Base-by-base conservation (phyloP, 1,284 basidiomycete species). In the Phlebopus sp. region DNA sequence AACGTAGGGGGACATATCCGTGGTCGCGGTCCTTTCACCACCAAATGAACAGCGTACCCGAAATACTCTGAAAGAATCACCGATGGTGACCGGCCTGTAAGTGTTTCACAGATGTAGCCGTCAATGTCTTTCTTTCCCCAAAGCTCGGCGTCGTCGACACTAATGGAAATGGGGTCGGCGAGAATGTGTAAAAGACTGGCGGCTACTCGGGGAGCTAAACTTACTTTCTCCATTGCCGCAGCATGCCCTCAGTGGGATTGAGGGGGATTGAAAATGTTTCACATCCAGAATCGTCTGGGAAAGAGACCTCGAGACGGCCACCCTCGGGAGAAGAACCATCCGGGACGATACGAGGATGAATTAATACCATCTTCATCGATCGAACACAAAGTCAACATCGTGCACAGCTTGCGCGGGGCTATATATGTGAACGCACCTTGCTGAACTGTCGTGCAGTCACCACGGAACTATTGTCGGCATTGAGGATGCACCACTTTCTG, bases 401-500 rank as follows among this genome's bases (percentile, higher is more conserved):
- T 35, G 30, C 44, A 40, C 46, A 18, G n/a, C 7, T 2, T 35
- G 17, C 3, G n/a, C 25, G 11, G 21, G 8, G 44, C 32, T 14
- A 19, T 30, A 42, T 13, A 37, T 5, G 17, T 5, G 9, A 34
- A 41, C 71, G 23, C 59, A 82, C 86, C 75, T 82, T 82, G 23
- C 77, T 55, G 14, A 78, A 63, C 48, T 81, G 76, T 48, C 86
- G 76, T 6, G 85, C 85, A 4, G 87, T 89, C 36, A 89, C 69
- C 17, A 85, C 72, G 5, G 62, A 62, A 42, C 77, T 69, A 3
- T 72, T 77, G 5, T 68, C 63, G 6, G 73, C 74, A 55, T 84
- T 82, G 36, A 86, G 73, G 54, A 89, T 74, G 50, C 78, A 81
- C 77, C 84, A 87, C 62, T 71, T 74, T 52, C 86, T 74, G 59